Percentiles rank a stretch among this genome's conserved stretches.
These are phyloP conservation scores for Akanthomyces dipterigenus DNA, from an alignment of 2,329 filamentous ascomycete species.

Conservation along the genomic window DNA sequence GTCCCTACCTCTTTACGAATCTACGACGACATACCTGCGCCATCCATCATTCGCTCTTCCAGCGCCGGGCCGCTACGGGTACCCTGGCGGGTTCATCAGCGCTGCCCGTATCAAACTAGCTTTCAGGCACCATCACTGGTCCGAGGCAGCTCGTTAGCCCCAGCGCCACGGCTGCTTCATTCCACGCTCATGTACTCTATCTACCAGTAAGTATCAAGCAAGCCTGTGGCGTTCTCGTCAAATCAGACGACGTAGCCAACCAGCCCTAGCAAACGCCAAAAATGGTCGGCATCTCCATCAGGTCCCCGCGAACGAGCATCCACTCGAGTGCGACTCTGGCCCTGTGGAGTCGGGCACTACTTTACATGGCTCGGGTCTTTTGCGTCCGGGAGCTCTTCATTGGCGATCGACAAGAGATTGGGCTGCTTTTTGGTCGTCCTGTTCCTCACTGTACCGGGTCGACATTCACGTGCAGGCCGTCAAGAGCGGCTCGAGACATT, in stretches of 20 bases:
- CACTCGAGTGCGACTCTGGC: background rate
- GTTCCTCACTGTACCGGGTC: background rate
- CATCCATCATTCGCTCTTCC: background rate
- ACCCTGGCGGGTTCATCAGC: background rate
- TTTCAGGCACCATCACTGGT: background rate
- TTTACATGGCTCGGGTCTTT: background rate
- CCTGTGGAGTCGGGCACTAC: background rate
- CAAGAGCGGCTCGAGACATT: background rate
- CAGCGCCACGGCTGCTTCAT: background rate
- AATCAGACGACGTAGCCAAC: constrained; percentile 5
- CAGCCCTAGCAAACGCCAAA: background rate
- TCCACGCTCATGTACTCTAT: background rate
- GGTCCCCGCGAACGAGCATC: background rate
- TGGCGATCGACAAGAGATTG: background rate
- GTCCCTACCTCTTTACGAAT: background rate
- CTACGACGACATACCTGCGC: background rate
- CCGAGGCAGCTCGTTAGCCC: background rate
- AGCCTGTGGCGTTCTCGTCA: background rate
- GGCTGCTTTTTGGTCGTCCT: background rate
- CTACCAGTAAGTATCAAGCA: background rate
- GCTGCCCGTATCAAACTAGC: background rate
- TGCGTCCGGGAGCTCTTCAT: background rate
- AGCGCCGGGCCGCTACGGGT: background rate
- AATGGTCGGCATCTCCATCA: background rate
- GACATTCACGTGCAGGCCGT: background rate